Percentiles rank a stretch among this genome's conserved stretches.
Evolutionary conservation across 108 stramenopile species (phyloP).

Genomic region (Nitzschia sp.): DNA sequence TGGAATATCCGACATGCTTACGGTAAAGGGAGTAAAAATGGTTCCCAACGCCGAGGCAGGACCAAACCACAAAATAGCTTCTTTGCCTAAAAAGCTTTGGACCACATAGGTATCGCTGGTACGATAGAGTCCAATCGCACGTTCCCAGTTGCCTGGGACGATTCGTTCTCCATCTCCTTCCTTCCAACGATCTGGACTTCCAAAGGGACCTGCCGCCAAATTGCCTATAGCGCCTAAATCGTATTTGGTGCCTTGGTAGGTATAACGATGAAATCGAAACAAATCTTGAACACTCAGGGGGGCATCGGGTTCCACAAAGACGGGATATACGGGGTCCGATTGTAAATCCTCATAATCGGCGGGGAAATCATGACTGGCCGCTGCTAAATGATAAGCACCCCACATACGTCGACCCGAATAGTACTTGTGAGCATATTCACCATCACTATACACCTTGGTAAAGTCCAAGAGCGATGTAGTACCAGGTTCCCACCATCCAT

Average conservation of each 20-base stretch:
- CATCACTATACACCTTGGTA: conserved; percentile 51
- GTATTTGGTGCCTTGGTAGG: conserved; percentile 72
- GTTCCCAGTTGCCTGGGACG: conserved; percentile 55
- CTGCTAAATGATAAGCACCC: conserved; percentile 41
- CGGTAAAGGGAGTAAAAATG: conserved; percentile 51
- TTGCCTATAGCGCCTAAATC: conserved; percentile 52
- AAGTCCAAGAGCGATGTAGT: conserved; percentile 44
- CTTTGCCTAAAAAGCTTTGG: conserved; percentile 22
- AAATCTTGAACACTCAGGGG: conserved; percentile 42
- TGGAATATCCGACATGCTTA: conserved; percentile 38
- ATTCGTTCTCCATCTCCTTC: conserved; percentile 28
- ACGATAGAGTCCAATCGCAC: conserved; percentile 62
- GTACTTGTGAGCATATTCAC: conserved; percentile 58
- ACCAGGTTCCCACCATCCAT: conserved; percentile 40
- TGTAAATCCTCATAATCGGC: conserved; percentile 50
- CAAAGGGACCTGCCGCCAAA: conserved; percentile 52
- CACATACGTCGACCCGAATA: conserved; percentile 50
- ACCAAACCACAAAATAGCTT: conserved; percentile 52
- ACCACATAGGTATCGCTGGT: conserved; percentile 59
- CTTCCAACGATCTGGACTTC: conserved; percentile 54
- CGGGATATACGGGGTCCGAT: conserved; percentile 68
- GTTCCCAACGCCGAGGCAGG: conserved; percentile 43
- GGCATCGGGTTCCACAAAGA: conserved; percentile 52
- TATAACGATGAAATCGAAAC: conserved; percentile 60
- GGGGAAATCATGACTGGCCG: conserved; percentile 20